A percentile compares a stretch with the other conserved stretches of the same genome.
Evolutionary conservation across 2,329 filamentous ascomycete genomes (phyloP).

Genomic region (Trichoderma atroviride): DNA sequence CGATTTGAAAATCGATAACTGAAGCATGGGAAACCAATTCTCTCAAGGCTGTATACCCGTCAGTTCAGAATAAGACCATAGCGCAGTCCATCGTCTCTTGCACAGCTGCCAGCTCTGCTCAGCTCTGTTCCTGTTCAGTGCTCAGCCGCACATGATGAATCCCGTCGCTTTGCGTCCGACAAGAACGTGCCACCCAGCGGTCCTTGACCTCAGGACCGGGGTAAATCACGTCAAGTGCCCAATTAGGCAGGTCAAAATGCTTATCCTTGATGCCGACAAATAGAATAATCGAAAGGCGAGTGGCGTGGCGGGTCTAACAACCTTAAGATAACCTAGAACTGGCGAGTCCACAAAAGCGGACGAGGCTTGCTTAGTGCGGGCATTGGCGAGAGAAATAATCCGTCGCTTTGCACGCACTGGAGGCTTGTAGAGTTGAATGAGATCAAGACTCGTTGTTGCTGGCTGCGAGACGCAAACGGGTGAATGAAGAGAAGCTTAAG

Average conservation of each 20-base stretch:
- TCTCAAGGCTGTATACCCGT: not conserved
- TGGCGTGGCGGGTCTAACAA: slow-evolving; percentile 20
- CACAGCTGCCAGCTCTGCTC: not conserved
- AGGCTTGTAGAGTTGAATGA: not conserved
- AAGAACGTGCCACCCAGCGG: not conserved
- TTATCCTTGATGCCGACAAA: slow-evolving; percentile 16
- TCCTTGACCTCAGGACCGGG: slow-evolving; percentile 21
- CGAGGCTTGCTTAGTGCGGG: slow-evolving; percentile 15
- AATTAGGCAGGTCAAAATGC: slow-evolving; percentile 22
- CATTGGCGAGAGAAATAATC: not conserved
- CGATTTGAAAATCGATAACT: not conserved
- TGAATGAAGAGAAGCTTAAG: not conserved
- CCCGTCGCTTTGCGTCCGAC: not conserved
- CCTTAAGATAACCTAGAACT: slow-evolving; percentile 24
- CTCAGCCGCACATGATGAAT: not conserved
- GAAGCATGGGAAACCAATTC: not conserved
- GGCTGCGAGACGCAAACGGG: not conserved
- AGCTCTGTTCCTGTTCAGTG: not conserved
- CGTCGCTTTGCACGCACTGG: not conserved
- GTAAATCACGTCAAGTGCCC: slow-evolving; percentile 19
- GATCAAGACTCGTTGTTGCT: not conserved
- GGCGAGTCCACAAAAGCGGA: not conserved
- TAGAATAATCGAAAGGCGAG: slow-evolving; percentile 4
- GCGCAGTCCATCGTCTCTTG: not conserved
- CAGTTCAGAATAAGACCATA: not conserved